Evolutionary conservation across 805 yeast genomes (phyloP).

Genomic region (Phaffomyces antillensis): DNA sequence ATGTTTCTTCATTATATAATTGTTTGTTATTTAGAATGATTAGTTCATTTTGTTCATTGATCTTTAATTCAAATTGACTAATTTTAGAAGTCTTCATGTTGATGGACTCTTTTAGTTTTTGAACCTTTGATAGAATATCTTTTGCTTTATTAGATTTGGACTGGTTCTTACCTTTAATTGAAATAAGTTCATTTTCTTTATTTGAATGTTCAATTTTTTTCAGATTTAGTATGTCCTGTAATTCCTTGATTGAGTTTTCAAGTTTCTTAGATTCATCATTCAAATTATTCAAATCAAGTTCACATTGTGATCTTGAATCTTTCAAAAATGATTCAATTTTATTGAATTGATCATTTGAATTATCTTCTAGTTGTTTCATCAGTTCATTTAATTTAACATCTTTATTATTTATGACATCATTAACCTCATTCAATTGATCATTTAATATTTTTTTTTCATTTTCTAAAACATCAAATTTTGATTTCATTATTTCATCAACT

Average conservation of each 20-base stretch:
- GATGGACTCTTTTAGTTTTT: constrained; percentile 14
- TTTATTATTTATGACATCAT: not conserved
- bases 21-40: constrained; percentile 27
- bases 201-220: constrained; percentile 1
- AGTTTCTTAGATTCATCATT: not conserved
- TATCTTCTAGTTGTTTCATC: not conserved
- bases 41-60: constrained; percentile 24
- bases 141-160: not conserved
- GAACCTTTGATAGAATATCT: constrained; percentile 2
- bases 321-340: not conserved
- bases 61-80: constrained; percentile 13
- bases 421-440: too few relatives aligned
- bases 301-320: constrained; percentile 1
- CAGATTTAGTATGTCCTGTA: constrained; percentile 5
- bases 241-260: not conserved
- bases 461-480: constrained; percentile 20
- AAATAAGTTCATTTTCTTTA: constrained; percentile 4
- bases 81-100: constrained; percentile 13
- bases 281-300: not conserved
- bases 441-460: constrained; percentile 19
- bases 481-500: not conserved
- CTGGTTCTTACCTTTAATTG: not conserved
- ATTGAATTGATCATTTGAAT: not conserved
- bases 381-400: not conserved
- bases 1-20: constrained; percentile 42